Percentiles rank a stretch among this genome's conserved stretches.
Evolutionary conservation across 1,284 basidiomycete species (phyloP).

Genomic region (Ganoderma boninense): DNA sequence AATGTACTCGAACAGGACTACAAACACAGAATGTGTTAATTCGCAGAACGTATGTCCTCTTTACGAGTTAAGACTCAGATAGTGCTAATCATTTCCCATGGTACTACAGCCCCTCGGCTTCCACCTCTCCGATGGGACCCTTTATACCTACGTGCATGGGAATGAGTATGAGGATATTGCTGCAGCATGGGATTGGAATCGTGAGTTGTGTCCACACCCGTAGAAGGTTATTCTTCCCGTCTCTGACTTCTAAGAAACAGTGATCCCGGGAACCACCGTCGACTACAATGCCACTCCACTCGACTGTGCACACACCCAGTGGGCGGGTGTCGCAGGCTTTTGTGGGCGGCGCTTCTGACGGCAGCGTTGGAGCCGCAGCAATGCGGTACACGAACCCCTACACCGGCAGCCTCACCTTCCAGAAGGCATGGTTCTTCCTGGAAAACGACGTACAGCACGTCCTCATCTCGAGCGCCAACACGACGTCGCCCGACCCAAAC

Average conservation of each 20-base stretch:
- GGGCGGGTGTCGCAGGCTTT: conserved; percentile 59
- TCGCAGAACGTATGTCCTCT: conserved; percentile 57
- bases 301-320: conserved; percentile 48
- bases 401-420: conserved; percentile 62
- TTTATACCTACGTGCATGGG: conserved; percentile 70
- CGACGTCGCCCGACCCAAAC: conserved; percentile 45
- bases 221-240: background rate
- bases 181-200: conserved; percentile 77
- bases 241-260: conserved; percentile 16
- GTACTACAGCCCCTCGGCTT: conserved; percentile 61
- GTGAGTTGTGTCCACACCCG: conserved; percentile 37
- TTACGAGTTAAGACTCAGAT: background rate
- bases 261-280: conserved; percentile 71
- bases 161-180: conserved; percentile 75
- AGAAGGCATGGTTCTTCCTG: conserved; percentile 80
- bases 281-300: conserved; percentile 65
- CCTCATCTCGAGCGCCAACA: conserved; percentile 57
- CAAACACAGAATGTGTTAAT: conserved; percentile 73
- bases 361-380: conserved; percentile 58
- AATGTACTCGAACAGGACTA: conserved; percentile 69
- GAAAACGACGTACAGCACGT: conserved; percentile 68
- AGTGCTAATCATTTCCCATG: background rate
- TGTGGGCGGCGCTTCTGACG: conserved; percentile 71
- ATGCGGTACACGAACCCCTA: conserved; percentile 72
- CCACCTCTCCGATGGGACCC: conserved; percentile 70